A percentile compares a stretch with the other conserved stretches of the same genome.
phyloP scores from a whole-genome alignment of 192 early-diverging fungal genomes.

The Thamnidium elegans region DNA sequence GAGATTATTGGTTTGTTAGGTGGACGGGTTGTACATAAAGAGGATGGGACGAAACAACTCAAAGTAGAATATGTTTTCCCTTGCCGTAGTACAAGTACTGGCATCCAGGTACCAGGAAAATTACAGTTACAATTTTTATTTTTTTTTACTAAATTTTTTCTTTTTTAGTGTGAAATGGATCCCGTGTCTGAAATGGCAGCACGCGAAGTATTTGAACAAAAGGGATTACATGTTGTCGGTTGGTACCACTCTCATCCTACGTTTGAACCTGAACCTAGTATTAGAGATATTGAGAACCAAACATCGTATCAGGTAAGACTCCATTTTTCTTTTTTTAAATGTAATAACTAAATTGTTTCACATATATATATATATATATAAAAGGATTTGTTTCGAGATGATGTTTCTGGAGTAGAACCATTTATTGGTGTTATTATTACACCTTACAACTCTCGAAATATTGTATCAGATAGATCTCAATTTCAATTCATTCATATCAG shows the following conservation, averaged over 20 bases:
- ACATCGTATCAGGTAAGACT: conserved; percentile 70
- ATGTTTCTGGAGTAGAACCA: conserved; percentile 70
- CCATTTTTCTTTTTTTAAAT: background rate
- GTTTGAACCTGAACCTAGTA: conserved; percentile 84
- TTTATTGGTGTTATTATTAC: conserved; percentile 89
- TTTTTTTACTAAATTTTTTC: background rate
- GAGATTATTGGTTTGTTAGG: conserved; percentile 94
- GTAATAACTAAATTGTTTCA: background rate
- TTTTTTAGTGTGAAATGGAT: conserved; percentile 87
- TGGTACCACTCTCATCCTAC: conserved; percentile 98
- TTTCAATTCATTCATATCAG: conserved; percentile 59
- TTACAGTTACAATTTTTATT: background rate
- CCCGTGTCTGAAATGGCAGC: conserved; percentile 83
- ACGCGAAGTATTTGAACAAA: conserved; percentile 65
- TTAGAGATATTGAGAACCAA: conserved; percentile 91
- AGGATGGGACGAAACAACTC: conserved; percentile 38
- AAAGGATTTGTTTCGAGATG: conserved; percentile 58
- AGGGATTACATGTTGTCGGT: conserved; percentile 71
- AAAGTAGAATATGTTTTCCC: conserved; percentile 73
- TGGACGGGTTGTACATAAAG: conserved; percentile 58
- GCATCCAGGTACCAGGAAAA: conserved; percentile 31
- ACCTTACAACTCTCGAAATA: conserved; percentile 63
- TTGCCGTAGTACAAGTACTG: conserved; percentile 76
- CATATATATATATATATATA: no score
- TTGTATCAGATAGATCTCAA: conserved; percentile 52